Percentiles rank a stretch among this genome's conserved stretches.
phyloP scores from a whole-genome alignment of 2,329 filamentous ascomycete species.

The Chrysoporthe puriensis region DNA sequence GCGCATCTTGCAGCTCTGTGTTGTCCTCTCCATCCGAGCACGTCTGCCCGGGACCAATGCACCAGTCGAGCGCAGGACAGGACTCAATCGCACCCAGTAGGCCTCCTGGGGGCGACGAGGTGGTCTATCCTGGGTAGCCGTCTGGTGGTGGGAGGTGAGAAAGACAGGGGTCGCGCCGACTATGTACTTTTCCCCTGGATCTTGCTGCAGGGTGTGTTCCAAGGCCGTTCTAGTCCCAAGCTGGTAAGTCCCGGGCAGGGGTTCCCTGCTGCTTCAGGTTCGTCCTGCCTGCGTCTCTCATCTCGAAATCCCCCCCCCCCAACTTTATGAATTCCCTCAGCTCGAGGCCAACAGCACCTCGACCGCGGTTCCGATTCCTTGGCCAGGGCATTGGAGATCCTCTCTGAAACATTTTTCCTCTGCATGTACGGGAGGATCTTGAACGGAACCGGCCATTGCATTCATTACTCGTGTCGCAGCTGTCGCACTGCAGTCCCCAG shows the following conservation, averaged over 20 bases:
- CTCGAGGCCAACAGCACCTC: neutral
- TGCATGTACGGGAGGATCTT: neutral
- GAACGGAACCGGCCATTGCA: neutral
- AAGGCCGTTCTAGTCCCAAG: neutral
- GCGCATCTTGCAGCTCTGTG: too few species aligned
- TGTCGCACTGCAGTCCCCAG: neutral
- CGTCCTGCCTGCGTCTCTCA: neutral
- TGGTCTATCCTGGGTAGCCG: too few species aligned
- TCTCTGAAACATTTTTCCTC: neutral
- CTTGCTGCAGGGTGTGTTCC: slow-evolving; percentile 9
- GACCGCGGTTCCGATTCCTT: neutral
- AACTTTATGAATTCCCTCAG: neutral
- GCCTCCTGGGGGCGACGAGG: too few species aligned
- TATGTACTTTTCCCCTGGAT: slow-evolving; percentile 7
- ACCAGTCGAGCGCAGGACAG: too few species aligned
- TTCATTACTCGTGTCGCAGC: neutral
- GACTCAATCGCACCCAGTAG: too few species aligned
- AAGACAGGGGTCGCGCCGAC: neutral
- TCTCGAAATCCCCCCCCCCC: neutral
- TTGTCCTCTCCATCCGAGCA: too few species aligned
- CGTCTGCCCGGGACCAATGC: too few species aligned
- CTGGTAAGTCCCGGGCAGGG: neutral
- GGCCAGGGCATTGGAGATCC: neutral
- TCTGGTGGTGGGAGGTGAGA: too few species aligned
- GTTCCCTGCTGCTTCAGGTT: neutral